A percentile compares a stretch with the other conserved stretches of the same genome.
phyloP scores from a whole-genome alignment of 202 grass and related monocot species.

The Alloteropsis angusta region DNA sequence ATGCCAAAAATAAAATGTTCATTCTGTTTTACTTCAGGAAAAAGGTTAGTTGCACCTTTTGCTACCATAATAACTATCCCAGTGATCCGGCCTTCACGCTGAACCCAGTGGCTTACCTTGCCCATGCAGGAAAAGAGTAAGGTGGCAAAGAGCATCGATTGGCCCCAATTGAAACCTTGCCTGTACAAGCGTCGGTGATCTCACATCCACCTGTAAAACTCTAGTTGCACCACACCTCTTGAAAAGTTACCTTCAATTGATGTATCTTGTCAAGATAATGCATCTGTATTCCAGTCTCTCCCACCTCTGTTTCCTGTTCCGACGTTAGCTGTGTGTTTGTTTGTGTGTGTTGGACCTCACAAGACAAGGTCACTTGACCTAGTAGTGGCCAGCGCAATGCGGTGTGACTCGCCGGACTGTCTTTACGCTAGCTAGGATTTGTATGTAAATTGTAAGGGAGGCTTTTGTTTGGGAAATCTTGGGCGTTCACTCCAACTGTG shows the following conservation, averaged over 20 bases:
- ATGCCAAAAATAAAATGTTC: slow-evolving; percentile 90
- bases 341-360: neutral
- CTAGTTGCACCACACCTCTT: neutral
- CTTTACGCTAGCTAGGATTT: neutral
- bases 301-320: neutral
- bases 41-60: slow-evolving; percentile 41
- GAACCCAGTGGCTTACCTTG: neutral
- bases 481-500: neutral
- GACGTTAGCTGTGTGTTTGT: neutral
- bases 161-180: slow-evolving; percentile 82
- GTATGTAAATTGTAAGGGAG: too few species aligned
- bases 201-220: neutral
- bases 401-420: neutral
- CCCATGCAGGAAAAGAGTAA: slow-evolving; percentile 49
- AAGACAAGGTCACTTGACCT: neutral
- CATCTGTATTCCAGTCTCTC: neutral
- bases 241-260: neutral
- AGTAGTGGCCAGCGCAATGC: neutral
- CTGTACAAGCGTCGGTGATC: slow-evolving; percentile 73
- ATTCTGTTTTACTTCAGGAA: slow-evolving; percentile 88
- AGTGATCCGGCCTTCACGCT: neutral
- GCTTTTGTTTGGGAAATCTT: too few species aligned
- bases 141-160: slow-evolving; percentile 46
- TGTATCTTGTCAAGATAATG: neutral
- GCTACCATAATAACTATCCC: neutral